phyloP scores from a whole-genome alignment of 805 yeast species.

The Metschnikowia orientalis region DNA sequence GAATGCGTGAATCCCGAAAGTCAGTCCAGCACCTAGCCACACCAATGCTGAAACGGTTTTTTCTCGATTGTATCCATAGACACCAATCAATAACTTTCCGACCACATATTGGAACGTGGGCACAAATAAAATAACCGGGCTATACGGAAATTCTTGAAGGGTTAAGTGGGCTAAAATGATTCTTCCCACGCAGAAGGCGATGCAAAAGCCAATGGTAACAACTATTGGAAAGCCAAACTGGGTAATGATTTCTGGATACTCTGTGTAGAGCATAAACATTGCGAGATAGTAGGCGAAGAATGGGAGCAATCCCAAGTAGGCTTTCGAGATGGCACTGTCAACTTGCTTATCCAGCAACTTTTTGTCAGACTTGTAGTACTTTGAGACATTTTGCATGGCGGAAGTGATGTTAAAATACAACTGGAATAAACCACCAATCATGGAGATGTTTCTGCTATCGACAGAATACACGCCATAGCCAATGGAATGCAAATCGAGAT shows the following conservation, averaged over 20 bases:
- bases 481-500: conserved; percentile 34
- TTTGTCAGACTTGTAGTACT: conserved; percentile 35
- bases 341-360: conserved; percentile 21
- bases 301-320: conserved; percentile 59
- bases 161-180: conserved; percentile 86
- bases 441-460: conserved; percentile 40
- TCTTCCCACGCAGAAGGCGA: conserved; percentile 87
- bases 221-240: conserved; percentile 51
- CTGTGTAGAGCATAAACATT: conserved; percentile 43
- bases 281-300: conserved; percentile 52
- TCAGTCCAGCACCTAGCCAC: conserved; percentile 64
- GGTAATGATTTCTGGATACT: conserved; percentile 50
- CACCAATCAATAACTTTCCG: conserved; percentile 29
- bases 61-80: conserved; percentile 38
- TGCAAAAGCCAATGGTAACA: conserved; percentile 64
- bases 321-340: conserved; percentile 37
- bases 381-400: conserved; percentile 59
- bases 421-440: conserved; percentile 50
- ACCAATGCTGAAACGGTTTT: conserved; percentile 47
- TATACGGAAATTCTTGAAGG: conserved; percentile 66
- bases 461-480: conserved; percentile 29
- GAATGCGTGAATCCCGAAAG: conserved; percentile 63
- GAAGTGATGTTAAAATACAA: conserved; percentile 61
- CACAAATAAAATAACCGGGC: conserved; percentile 65
- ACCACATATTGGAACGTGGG: conserved; percentile 49